These are phyloP conservation scores for Hyphodiscus hymeniophilus DNA, from an alignment of 495 filamentous ascomycete genomes.

Conservation along the genomic window DNA sequence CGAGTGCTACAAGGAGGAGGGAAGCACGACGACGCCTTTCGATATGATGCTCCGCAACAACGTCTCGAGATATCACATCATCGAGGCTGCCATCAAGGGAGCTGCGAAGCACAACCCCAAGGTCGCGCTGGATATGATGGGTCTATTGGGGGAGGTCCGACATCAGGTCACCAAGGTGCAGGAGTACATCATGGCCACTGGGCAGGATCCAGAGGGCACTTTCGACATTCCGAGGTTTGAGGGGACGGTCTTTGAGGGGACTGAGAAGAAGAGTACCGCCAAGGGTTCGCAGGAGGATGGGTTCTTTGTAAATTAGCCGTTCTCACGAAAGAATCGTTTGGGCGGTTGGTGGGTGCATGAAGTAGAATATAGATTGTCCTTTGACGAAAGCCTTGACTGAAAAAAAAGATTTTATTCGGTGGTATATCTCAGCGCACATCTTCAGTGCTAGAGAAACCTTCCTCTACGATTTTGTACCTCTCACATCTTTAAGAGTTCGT, in stretches of 20 bases:
- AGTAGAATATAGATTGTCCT: too few relatives aligned
- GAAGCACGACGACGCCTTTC: slow-evolving; percentile 64
- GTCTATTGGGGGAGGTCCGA: slow-evolving; percentile 38
- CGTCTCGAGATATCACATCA: slow-evolving; percentile 56
- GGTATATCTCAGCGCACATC: too few relatives aligned
- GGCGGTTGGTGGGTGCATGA: too few relatives aligned
- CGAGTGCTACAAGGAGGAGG: slow-evolving; percentile 62
- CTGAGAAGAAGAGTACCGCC: slow-evolving; percentile 1
- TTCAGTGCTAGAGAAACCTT: too few relatives aligned
- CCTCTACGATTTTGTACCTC: too few relatives aligned
- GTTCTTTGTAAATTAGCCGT: slow-evolving; percentile 19
- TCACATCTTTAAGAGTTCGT: too few relatives aligned
- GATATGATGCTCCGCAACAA: slow-evolving; percentile 66
- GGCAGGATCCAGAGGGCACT: slow-evolving; percentile 50
- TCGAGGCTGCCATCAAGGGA: slow-evolving; percentile 45
- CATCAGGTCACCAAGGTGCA: slow-evolving; percentile 41
- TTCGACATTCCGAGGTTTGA: slow-evolving; percentile 43
- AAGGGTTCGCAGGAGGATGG: slow-evolving; percentile 13
- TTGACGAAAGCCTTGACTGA: too few relatives aligned
- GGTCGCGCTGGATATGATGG: slow-evolving; percentile 38
- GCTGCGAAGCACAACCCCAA: slow-evolving; percentile 41
- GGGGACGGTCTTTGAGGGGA: slow-evolving; percentile 15
- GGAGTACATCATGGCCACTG: slow-evolving; percentile 47
- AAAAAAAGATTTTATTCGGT: too few relatives aligned
- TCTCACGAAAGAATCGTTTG: background rate